Percentiles rank a stretch among this genome's conserved stretches.
These are phyloP conservation scores for Botrytis paeoniae DNA, from an alignment of 2,329 filamentous ascomycete species.

Conservation along the genomic window DNA sequence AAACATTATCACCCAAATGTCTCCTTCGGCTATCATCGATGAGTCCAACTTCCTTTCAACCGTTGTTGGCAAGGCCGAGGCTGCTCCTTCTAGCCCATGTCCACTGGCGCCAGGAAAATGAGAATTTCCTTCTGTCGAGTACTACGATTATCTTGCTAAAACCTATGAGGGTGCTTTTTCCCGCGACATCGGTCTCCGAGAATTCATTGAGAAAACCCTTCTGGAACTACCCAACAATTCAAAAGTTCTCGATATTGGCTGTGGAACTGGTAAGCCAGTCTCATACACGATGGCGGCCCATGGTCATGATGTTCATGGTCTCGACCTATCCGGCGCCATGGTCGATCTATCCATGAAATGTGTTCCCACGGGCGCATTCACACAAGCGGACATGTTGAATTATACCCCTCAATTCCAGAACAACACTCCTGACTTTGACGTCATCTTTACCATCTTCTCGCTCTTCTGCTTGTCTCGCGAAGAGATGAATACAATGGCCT, in stretches of 20 bases:
- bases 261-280: constrained; percentile 38
- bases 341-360: constrained; percentile 16
- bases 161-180: constrained; percentile 2
- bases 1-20: background rate
- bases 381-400: constrained; percentile 23
- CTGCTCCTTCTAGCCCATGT: background rate
- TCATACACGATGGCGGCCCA: constrained; percentile 30
- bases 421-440: constrained; percentile 15
- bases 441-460: constrained; percentile 23
- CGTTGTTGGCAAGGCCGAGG: background rate
- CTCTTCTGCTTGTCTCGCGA: constrained; percentile 23
- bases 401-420: constrained; percentile 15
- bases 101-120: background rate
- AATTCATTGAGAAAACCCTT: background rate
- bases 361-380: constrained; percentile 24
- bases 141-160: constrained; percentile 1
- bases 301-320: constrained; percentile 23
- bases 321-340: constrained; percentile 39
- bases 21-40: background rate
- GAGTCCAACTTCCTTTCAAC: background rate
- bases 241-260: constrained; percentile 36
- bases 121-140: background rate
- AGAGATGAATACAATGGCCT: constrained; percentile 20
- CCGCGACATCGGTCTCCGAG: background rate
- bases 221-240: background rate